Percentiles rank a stretch among this genome's conserved stretches.
Conservation (phyloP, 495 filamentous ascomycete genomes). For the Aspergillus sclerotiicarbonarius region DNA sequence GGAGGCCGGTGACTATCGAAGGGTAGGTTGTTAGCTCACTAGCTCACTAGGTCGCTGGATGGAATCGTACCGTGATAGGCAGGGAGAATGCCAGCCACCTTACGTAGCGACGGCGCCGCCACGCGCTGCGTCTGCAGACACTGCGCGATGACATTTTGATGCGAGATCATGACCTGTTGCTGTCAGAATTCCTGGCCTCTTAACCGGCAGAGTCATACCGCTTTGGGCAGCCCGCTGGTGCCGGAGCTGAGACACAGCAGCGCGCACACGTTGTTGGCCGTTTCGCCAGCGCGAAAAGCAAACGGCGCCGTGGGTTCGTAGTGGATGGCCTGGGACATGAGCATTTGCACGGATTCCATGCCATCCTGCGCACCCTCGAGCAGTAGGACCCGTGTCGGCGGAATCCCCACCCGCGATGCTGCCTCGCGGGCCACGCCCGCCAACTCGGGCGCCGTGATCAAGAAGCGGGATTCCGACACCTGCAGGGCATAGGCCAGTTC, state of each 20-base stretch:
- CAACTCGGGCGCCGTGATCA: slow-evolving; percentile 52
- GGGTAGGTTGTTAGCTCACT: slow-evolving; percentile 60
- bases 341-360: slow-evolving; percentile 54
- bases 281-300: slow-evolving; percentile 46
- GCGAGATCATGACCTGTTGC: slow-evolving; percentile 55
- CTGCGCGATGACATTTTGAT: slow-evolving; percentile 63
- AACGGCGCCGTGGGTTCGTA: slow-evolving; percentile 33
- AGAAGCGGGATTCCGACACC: slow-evolving; percentile 50
- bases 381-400: slow-evolving; percentile 48
- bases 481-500: slow-evolving; percentile 62
- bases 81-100: no score
- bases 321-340: slow-evolving; percentile 40
- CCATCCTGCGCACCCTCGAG: no score
- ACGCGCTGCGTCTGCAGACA: no score
- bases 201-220: slow-evolving; percentile 28
- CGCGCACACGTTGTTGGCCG: slow-evolving; percentile 53
- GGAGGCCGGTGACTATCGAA: slow-evolving; percentile 60
- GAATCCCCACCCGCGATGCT: slow-evolving; percentile 51
- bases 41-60: no score
- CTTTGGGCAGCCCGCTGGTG: slow-evolving; percentile 31
- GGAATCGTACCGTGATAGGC: no score
- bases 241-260: slow-evolving; percentile 56
- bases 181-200: slow-evolving; percentile 33
- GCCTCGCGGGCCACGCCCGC: slow-evolving; percentile 51
- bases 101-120: no score